Base-by-base conservation (phyloP, 2,329 filamentous ascomycete species). In the Pseudogymnoascus sp. region DNA sequence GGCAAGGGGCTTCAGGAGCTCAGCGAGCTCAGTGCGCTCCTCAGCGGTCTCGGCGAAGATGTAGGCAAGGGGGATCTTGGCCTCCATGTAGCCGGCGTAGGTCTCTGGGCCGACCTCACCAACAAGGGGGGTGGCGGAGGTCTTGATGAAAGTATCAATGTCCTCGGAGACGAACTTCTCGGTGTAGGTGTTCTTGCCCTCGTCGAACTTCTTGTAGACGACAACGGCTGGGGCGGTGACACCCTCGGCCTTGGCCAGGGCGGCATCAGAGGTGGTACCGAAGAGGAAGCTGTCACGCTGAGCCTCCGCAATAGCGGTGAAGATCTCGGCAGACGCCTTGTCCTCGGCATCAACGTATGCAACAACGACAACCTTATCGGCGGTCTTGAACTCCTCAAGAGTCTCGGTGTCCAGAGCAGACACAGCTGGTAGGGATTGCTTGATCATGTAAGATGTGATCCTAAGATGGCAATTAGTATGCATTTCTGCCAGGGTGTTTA, bases 31-130 rank as follows among this genome's bases (percentile, higher is more conserved):
- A 74, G 88, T 85, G 72, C 95, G 93, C 84, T 96, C 92, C 80
- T 97, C 93, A 28, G 84, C 76, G 53, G 90, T 93, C 81, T 97
- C 93, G 68, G 93, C 88, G 79, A 99, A 97, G 80, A 99, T 96
- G 82, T 97, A 99, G 68, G 92, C 95, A 67, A 99, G 88, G 66
- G 95, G 95, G 70, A 97, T 84, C 69, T 91, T 92, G 70, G 93
- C 85, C 62, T 88, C 86, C 89, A 97, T 99, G 84, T 99, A 99
- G 74, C 84, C 86, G 66, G 90, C 84, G 82, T 99, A 99, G 68
- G 95, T 99, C 78, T 97, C 95, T 66, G 95, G 95, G 72, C 93
- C 93, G 71, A 99, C 89, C 81, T 97, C 95, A 67, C 95, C 95
- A 69, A 99, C 88, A 72, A 99, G 82, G 68, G 95, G 95, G 65